Evolutionary conservation across 192 early-diverging fungal species (phyloP).

Genomic region (Allomyces macrogynus): DNA sequence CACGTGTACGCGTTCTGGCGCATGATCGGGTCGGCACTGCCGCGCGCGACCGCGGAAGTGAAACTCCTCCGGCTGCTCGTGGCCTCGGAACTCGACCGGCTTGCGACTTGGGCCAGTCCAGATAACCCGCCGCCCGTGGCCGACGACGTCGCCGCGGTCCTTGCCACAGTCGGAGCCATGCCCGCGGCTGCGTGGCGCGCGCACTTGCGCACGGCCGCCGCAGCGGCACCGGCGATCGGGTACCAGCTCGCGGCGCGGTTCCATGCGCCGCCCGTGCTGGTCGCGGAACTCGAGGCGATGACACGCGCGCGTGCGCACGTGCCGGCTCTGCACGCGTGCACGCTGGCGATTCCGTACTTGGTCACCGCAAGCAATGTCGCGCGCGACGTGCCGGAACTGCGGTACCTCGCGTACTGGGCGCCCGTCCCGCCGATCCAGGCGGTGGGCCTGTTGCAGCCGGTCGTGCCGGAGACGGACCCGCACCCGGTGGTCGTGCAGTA

Average conservation of each 20-base stretch:
- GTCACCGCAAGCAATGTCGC: conserved; percentile 11
- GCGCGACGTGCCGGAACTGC: neutral
- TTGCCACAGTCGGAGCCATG: conserved; percentile 9
- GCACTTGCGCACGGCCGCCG: neutral
- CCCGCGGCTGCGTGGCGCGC: conserved; percentile 7
- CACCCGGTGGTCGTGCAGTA: conserved; percentile 91
- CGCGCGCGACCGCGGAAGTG: conserved; percentile 9
- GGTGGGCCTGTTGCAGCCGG: conserved; percentile 14
- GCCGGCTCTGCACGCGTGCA: conserved; percentile 3
- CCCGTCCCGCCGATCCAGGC: conserved; percentile 70
- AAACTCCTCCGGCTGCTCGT: conserved; percentile 62
- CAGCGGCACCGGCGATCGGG: conserved; percentile 5
- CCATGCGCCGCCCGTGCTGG: conserved; percentile 6
- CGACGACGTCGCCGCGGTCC: conserved; percentile 13
- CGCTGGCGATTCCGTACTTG: conserved; percentile 7
- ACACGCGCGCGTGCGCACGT: conserved; percentile 12
- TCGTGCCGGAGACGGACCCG: conserved; percentile 5
- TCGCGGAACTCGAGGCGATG: conserved; percentile 12
- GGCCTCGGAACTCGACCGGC: conserved; percentile 68
- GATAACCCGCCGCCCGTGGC: conserved; percentile 18
- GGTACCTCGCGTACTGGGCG: conserved; percentile 70
- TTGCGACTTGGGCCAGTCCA: conserved; percentile 68
- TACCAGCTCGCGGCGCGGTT: conserved; percentile 13
- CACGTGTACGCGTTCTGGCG: conserved; percentile 3
- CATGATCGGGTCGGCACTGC: conserved; percentile 8